Evolutionary conservation across 2,329 filamentous ascomycete genomes (phyloP), one percentile per base, ranked within the genome.

Genomic region (Amylocarpus encephaloides): DNA sequence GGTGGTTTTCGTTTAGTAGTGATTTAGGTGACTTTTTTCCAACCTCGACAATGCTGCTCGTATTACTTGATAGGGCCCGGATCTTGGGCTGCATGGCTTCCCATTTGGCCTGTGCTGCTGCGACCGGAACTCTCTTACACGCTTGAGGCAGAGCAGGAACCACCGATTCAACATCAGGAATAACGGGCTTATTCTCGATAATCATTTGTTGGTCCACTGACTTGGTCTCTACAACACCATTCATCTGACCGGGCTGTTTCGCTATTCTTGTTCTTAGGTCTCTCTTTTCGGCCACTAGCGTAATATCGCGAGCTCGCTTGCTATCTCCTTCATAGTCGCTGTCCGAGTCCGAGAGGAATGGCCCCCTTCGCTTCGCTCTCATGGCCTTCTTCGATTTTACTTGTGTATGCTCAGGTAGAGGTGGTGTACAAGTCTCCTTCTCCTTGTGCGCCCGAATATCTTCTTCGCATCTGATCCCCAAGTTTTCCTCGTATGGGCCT

Each of bases 341-440:
- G 43, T 82, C 79, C 0, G 85, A 88, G 53, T 89, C 85, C 50
- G 86, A 78, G 36, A 90, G 63, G 59, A 91, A 91, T 0, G 85
- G 85, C 0, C 80, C 82, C 50, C 67, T 73, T 51, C 65, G 61
- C 54, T 58, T 58, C 34, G 52, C 73, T 51, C 65, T 60, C 54
- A 57, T 58, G 30, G 52, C 48, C 45, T 56, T 60, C 51, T 59
- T 65, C 6, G 50, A 64, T 50, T 65, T 71, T 32, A 63, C 65
- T 5, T 59, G 50, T 7, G 57, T 50, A 16, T 43, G 57, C 6
- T 58, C 52, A 13, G 41, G 56, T 36, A 56, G 50, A 16, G 51
- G 55, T 36, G 46, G 53, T 10, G 51, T 54, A 46, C 55, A 61
- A n/a, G 48, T 51, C 16, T 48, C 33, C 7, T 38, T 29, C 2